These are phyloP conservation scores for Solanum ossicruentum DNA, from an alignment of 257 asterid species.

Conservation along the genomic window DNA sequence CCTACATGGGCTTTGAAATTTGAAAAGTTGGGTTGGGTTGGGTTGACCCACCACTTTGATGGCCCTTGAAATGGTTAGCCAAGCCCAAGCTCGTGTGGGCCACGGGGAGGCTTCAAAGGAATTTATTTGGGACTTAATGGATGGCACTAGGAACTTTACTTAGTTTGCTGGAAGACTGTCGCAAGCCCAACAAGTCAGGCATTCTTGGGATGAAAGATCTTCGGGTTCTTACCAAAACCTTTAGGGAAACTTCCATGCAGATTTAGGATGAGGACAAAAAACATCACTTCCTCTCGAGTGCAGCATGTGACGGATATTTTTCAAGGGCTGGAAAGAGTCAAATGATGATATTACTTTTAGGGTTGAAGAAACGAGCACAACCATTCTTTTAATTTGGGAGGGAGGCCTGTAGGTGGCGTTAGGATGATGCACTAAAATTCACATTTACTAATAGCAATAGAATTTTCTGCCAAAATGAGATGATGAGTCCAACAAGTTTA, in stretches of 20 bases:
- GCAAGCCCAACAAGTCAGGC: background rate
- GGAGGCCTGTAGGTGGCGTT: background rate
- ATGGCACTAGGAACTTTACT: background rate
- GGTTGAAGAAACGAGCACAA: background rate
- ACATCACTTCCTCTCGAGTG: background rate
- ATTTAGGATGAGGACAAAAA: background rate
- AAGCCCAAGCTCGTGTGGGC: background rate
- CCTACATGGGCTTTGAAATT: background rate
- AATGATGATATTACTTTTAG: background rate
- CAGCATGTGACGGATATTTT: background rate
- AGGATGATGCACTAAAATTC: background rate
- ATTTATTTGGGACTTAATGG: background rate
- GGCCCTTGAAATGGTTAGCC: background rate
- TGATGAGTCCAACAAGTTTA: background rate
- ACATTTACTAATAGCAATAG: background rate
- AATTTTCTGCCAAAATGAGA: background rate
- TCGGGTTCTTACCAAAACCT: background rate
- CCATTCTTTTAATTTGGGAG: background rate
- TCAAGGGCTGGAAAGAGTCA: background rate
- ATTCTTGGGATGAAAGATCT: background rate
- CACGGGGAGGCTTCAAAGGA: background rate
- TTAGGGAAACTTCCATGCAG: background rate
- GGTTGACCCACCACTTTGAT: background rate
- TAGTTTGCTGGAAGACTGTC: background rate
- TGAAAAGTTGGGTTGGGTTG: background rate